Evolutionary conservation across 208 protist species (phyloP), one percentile per base, ranked within the genome.

Genomic region (Strigomonas galati): DNA sequence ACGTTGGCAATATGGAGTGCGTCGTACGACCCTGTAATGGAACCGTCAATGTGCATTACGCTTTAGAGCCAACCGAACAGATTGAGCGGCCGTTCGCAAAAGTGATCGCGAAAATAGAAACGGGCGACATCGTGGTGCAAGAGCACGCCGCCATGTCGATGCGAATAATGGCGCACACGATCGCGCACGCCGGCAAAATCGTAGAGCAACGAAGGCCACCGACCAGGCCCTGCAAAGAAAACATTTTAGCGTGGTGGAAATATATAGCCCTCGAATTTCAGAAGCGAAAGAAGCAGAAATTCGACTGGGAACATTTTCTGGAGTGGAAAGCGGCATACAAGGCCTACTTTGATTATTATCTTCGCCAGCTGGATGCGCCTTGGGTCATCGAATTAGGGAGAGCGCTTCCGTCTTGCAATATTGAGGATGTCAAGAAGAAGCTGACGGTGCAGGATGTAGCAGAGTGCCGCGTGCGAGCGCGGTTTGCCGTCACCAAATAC

Each of bases 231-330:
- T 21, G 10, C 31, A 14, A 28, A 21, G 30, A 31, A 62, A 46
- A 62, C 40, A 46, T 26, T 4, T 5, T 48, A 12, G 21, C 15
- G 43, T 65, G 67, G 58, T 71, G 67, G 67, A 61, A 51, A 44
- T 71, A 65, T 32, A 21, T 61, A 1, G 24, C 57, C 14, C 21
- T 64, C 7, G 56, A 71, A 58, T 46, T 71, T 19, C 55, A 46
- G 44, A 65, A 54, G 10, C 44, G 54, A 0, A 30, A 56, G 61
- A 62, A 65, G 28, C 15, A 55, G 48, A 65, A 46, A 55, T 81
- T 81, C 55, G 51, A 69, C 61, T 82, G 76, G 76, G 21, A 49
- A 30, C 5, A 43, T 26, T 82, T 77, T 49, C n/a, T 69, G 52
- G 37, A 78, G 14, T 73, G 71, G 51, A 82, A 78, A 30, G 48